A percentile compares a stretch with the other conserved stretches of the same genome.
phyloP scores from a whole-genome alignment of 768 basidiomycete species.

The Trametes cinnabarina region DNA sequence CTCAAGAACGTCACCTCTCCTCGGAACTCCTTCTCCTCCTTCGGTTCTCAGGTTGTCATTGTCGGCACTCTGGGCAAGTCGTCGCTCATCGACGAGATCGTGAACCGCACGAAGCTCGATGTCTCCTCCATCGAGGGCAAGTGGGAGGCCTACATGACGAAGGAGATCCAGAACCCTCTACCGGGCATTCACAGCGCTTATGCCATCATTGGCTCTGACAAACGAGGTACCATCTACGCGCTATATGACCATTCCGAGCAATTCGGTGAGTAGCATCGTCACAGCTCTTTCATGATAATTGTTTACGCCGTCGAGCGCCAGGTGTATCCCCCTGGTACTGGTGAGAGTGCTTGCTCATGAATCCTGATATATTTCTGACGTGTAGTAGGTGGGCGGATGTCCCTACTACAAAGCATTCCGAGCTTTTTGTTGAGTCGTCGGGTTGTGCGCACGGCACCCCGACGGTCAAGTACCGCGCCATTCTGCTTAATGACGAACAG shows the following conservation, averaged over 20 bases:
- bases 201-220: constrained; percentile 68
- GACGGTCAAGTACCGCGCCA: constrained; percentile 67
- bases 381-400: constrained; percentile 69
- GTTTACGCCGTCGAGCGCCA: constrained; percentile 18
- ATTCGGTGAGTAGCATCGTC: constrained; percentile 43
- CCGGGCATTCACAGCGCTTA: constrained; percentile 60
- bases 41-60: constrained; percentile 45
- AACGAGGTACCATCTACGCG: constrained; percentile 64
- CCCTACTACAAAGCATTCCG: constrained; percentile 48
- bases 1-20: constrained; percentile 48
- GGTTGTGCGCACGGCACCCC: constrained; percentile 55
- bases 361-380: background rate
- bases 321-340: constrained; percentile 72
- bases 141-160: constrained; percentile 63
- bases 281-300: too few species aligned
- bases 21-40: constrained; percentile 16
- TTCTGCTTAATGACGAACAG: constrained; percentile 77
- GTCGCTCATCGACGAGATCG: constrained; percentile 48
- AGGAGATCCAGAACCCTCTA: constrained; percentile 52
- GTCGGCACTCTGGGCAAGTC: constrained; percentile 64
- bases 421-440: constrained; percentile 45
- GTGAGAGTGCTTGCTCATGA: constrained; percentile 32
- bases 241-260: constrained; percentile 70
- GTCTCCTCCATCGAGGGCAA: constrained; percentile 57
- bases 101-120: constrained; percentile 52